Percentiles rank a stretch among this genome's conserved stretches.
Evolutionary conservation across 2,329 filamentous ascomycete genomes (phyloP).

Genomic region (Dothistroma septosporum): DNA sequence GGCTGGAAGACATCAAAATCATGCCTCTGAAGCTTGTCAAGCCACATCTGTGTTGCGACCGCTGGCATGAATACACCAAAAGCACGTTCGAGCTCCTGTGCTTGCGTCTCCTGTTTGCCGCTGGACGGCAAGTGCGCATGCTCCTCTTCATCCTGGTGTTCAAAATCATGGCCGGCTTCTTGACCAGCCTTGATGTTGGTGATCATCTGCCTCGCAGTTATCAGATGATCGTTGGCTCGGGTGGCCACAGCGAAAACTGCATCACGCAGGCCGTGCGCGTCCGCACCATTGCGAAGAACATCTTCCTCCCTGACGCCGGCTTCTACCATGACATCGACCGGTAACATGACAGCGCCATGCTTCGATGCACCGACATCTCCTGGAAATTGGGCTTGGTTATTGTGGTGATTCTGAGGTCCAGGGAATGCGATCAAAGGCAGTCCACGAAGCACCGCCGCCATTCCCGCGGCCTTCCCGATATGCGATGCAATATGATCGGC

Average conservation of each 20-base stretch:
- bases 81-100: conserved; percentile 58
- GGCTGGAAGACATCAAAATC: conserved; percentile 80
- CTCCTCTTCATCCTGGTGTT: conserved; percentile 75
- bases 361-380: conserved; percentile 41
- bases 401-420: conserved; percentile 55
- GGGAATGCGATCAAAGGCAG: conserved; percentile 84
- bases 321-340: conserved; percentile 85
- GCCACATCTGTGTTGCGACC: conserved; percentile 71
- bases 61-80: conserved; percentile 81
- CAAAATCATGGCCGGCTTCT: conserved; percentile 78
- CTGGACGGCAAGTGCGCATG: conserved; percentile 46
- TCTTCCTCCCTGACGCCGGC: conserved; percentile 80
- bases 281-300: conserved; percentile 72
- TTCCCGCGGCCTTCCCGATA: conserved; percentile 89
- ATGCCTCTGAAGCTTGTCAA: conserved; percentile 69
- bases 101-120: conserved; percentile 34
- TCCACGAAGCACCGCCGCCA: conserved; percentile 79
- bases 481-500: conserved; percentile 92
- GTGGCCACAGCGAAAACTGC: conserved; percentile 91
- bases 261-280: conserved; percentile 78
- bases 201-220: conserved; percentile 89
- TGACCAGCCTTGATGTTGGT: conserved; percentile 70
- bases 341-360: conserved; percentile 70
- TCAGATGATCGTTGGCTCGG: conserved; percentile 89
- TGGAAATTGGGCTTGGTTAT: conserved; percentile 42